These are phyloP conservation scores for Barnettozyma siamensis DNA, from an alignment of 805 yeast genomes.

Conservation along the genomic window DNA sequence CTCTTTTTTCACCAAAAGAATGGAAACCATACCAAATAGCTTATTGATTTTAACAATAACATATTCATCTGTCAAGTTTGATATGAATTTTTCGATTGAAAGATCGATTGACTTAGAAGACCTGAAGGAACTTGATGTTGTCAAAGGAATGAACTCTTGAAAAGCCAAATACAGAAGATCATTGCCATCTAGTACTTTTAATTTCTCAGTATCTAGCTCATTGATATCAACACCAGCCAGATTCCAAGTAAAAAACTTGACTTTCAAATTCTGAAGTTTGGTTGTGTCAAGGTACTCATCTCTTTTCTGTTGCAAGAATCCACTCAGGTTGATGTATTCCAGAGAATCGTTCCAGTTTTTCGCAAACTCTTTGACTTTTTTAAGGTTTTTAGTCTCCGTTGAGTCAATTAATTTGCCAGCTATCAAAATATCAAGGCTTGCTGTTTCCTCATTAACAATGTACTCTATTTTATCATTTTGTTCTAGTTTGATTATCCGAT, in stretches of 20 bases:
- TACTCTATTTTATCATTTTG: constrained; percentile 4
- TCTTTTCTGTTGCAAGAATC: constrained; percentile 14
- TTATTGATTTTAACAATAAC: constrained; percentile 39
- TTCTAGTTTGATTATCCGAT: constrained; percentile 1
- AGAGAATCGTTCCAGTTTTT: constrained; percentile 9
- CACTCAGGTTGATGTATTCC: constrained; percentile 10
- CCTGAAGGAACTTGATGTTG: constrained; percentile 31
- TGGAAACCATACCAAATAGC: constrained; percentile 46
- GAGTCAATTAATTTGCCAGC: constrained; percentile 4
- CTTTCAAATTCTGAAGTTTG: constrained; percentile 10
- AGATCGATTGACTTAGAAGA: constrained; percentile 23
- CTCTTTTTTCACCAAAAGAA: constrained; percentile 33
- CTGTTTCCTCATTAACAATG: constrained; percentile 5
- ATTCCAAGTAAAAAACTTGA: constrained; percentile 36
- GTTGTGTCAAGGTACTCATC: constrained; percentile 16
- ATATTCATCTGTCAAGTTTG: constrained; percentile 21
- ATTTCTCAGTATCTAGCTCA: constrained; percentile 15
- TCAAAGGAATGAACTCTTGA: constrained; percentile 47
- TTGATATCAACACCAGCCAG: constrained; percentile 25
- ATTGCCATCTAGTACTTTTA: constrained; percentile 7
- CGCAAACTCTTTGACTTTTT: constrained; percentile 1
- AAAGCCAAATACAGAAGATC: constrained; percentile 40
- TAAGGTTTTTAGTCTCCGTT: background rate
- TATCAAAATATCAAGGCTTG: constrained; percentile 3
- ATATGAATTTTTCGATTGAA: background rate